Conservation (phyloP, 371 early-diverging fungal species). For the Mortierella sp. region DNA sequence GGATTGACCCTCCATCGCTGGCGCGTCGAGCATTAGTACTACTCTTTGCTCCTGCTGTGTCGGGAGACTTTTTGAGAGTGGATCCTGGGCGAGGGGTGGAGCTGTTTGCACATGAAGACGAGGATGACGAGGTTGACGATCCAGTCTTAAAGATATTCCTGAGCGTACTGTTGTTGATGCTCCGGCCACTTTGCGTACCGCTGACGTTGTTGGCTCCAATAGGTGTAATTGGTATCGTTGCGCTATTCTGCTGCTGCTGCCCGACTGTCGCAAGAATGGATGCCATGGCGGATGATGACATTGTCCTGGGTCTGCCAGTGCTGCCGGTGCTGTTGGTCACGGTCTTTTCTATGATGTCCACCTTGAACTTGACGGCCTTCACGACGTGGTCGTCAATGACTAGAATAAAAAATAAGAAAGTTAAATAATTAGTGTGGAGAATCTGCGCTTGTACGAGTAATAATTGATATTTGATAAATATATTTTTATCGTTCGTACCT, state of each 20-base stretch:
- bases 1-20: conserved; percentile 52
- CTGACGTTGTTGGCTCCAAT: neutral
- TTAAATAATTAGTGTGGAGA: neutral
- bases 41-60: neutral
- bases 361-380: conserved; percentile 68
- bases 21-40: conserved; percentile 41
- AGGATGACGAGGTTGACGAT: conserved; percentile 20
- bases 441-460: neutral
- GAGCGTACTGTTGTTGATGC: conserved; percentile 3
- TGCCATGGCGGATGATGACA: conserved; percentile 34
- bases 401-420: neutral
- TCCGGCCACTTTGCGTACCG: neutral
- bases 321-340: neutral
- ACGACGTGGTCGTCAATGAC: conserved; percentile 32
- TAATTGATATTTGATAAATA: neutral
- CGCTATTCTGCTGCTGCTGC: neutral
- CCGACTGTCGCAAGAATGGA: conserved; percentile 26
- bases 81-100: neutral
- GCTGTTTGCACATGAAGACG: neutral
- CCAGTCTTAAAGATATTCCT: neutral
- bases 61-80: conserved; percentile 1
- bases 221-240: neutral
- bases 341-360: conserved; percentile 61
- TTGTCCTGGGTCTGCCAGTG: conserved; percentile 8
- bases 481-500: conserved; percentile 15